Percentiles rank a stretch among this genome's conserved stretches.
phyloP scores from a whole-genome alignment of 2,329 filamentous ascomycete species.

The Ascochyta fabae region DNA sequence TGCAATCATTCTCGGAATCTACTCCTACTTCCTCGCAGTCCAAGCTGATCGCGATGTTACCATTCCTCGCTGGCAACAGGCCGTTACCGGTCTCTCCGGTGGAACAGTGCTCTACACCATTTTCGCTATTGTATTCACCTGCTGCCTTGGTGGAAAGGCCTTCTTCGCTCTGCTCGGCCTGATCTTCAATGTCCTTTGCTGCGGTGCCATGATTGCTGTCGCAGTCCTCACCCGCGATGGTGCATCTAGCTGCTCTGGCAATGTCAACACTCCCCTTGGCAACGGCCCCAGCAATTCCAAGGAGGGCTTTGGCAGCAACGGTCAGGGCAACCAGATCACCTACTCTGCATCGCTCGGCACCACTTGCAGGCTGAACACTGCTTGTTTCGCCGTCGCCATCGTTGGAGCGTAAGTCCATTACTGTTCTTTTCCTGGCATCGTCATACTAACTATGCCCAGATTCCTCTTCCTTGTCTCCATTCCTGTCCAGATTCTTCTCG shows the following conservation, averaged over 20 bases:
- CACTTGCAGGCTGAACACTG: constrained; percentile 78
- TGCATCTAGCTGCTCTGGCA: constrained; percentile 68
- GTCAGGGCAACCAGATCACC: constrained; percentile 49
- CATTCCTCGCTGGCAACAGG: constrained; percentile 71
- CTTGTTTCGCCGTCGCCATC: constrained; percentile 77
- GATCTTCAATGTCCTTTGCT: constrained; percentile 77
- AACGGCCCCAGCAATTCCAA: constrained; percentile 61
- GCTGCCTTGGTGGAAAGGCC: constrained; percentile 75
- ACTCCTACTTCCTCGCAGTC: constrained; percentile 82
- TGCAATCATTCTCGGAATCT: constrained; percentile 74
- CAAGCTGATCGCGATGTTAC: constrained; percentile 67
- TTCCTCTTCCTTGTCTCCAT: constrained; percentile 79
- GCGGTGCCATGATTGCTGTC: constrained; percentile 80
- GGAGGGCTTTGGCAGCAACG: constrained; percentile 57
- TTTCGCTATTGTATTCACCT: constrained; percentile 74
- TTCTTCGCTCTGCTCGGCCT: constrained; percentile 77
- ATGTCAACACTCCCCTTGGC: constrained; percentile 73
- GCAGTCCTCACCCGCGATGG: constrained; percentile 76
- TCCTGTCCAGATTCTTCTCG: constrained; percentile 70
- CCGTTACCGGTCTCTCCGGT: constrained; percentile 76
- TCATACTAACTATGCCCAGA: constrained; percentile 49
- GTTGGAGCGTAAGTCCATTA: constrained; percentile 69
- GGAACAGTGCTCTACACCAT: constrained; percentile 76
- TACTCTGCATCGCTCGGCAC: constrained; percentile 58
- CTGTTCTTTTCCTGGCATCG: not conserved